Conservation (phyloP, 768 basidiomycete genomes). For the Serendipita vermifera region DNA sequence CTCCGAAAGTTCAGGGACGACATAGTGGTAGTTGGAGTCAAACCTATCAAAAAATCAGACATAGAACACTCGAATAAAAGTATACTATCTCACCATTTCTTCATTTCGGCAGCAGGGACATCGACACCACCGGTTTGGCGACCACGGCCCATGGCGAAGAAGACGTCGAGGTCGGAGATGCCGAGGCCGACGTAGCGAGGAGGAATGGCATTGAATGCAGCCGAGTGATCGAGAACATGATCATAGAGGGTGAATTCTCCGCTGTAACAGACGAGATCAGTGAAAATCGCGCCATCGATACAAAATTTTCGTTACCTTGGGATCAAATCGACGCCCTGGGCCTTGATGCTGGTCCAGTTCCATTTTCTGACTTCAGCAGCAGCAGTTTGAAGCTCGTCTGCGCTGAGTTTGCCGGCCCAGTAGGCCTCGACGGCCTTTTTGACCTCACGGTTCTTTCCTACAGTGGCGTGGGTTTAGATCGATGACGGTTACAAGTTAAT, state of each 20-base stretch:
- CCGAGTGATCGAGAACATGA: slow-evolving; percentile 94
- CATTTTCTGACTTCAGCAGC: slow-evolving; percentile 79
- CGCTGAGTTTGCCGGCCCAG: slow-evolving; percentile 87
- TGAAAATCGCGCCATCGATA: slow-evolving; percentile 16
- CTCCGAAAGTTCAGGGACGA: slow-evolving; percentile 91
- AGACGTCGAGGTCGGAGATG: slow-evolving; percentile 82
- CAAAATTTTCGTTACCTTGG: slow-evolving; percentile 53
- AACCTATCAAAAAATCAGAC: slow-evolving; percentile 43
- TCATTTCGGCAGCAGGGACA: slow-evolving; percentile 97
- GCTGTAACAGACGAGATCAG: slow-evolving; percentile 31
- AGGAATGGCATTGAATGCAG: slow-evolving; percentile 92
- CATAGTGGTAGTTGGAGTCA: slow-evolving; percentile 97
- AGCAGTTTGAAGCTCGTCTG: slow-evolving; percentile 74
- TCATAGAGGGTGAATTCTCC: slow-evolving; percentile 99
- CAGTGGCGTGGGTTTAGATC: slow-evolving; percentile 4
- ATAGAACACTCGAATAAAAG: not conserved
- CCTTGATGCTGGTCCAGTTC: slow-evolving; percentile 79
- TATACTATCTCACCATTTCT: slow-evolving; percentile 71
- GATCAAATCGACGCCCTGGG: slow-evolving; percentile 74
- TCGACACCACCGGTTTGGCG: slow-evolving; percentile 90
- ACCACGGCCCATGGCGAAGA: slow-evolving; percentile 98
- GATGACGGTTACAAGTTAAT: not conserved
- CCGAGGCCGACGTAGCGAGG: slow-evolving; percentile 81
- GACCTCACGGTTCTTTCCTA: slow-evolving; percentile 87
- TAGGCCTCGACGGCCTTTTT: slow-evolving; percentile 98